Conservation (phyloP, 2,329 filamentous ascomycete species). For the Alternaria infectoria region DNA sequence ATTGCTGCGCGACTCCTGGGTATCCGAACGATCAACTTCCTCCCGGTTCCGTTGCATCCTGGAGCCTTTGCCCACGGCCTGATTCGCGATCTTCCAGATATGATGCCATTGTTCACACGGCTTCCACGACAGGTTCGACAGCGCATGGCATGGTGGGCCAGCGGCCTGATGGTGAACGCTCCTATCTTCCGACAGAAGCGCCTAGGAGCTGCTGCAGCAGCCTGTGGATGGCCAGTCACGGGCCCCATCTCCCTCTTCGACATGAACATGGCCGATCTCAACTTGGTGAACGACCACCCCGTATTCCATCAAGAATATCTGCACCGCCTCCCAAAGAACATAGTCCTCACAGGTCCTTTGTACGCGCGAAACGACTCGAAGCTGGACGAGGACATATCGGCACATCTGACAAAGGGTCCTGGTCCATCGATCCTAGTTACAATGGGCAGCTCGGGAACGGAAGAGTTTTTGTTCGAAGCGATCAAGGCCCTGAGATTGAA, state of each 20-base stretch:
- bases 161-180: constrained; percentile 37
- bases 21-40: constrained; percentile 43
- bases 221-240: constrained; percentile 34
- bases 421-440: constrained; percentile 37
- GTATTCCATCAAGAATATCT: constrained; percentile 40
- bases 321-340: constrained; percentile 37
- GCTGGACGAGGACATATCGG: constrained; percentile 35
- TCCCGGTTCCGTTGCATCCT: constrained; percentile 40
- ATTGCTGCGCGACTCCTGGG: constrained; percentile 38
- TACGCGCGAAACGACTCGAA: constrained; percentile 29
- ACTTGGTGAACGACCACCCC: constrained; percentile 43
- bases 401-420: constrained; percentile 30
- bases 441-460: constrained; percentile 42
- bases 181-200: constrained; percentile 43
- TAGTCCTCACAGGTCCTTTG: constrained; percentile 39
- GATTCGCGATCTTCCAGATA: constrained; percentile 41
- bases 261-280: constrained; percentile 46
- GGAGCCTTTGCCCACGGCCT: constrained; percentile 36
- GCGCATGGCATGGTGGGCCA: constrained; percentile 34
- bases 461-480: constrained; percentile 41
- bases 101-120: constrained; percentile 41
- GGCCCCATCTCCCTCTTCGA: constrained; percentile 43
- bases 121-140: constrained; percentile 37
- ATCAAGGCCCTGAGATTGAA: constrained; percentile 37
- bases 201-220: constrained; percentile 37